Conservation (phyloP, 805 yeast species). For the Suhomyces faveliae region DNA sequence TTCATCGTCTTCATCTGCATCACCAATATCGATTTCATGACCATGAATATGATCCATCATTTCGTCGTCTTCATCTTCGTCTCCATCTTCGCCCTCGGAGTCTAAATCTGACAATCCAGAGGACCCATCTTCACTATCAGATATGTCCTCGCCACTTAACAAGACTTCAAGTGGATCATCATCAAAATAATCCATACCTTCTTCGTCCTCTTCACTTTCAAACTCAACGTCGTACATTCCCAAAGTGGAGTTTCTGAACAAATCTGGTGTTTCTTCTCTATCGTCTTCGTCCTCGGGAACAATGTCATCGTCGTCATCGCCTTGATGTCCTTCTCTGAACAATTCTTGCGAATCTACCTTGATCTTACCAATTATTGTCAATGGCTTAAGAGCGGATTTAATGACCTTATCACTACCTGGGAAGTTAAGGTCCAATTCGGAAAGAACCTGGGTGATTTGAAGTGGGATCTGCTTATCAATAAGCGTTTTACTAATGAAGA, state of each 20-base stretch:
- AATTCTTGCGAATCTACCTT: constrained; percentile 56
- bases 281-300: constrained; percentile 49
- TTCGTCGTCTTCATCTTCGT: constrained; percentile 5
- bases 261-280: constrained; percentile 74
- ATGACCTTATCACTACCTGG: constrained; percentile 63
- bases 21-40: constrained; percentile 23
- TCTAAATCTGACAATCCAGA: constrained; percentile 26
- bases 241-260: constrained; percentile 82
- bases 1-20: constrained; percentile 40
- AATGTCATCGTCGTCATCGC: constrained; percentile 46
- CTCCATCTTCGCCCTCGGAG: constrained; percentile 19
- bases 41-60: constrained; percentile 11
- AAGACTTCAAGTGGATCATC: constrained; percentile 41
- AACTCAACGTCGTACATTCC: constrained; percentile 91
- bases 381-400: constrained; percentile 57
- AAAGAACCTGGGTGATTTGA: constrained; percentile 56
- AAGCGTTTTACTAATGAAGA: constrained; percentile 60
- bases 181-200: constrained; percentile 43
- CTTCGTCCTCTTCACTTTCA: constrained; percentile 58
- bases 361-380: constrained; percentile 55
- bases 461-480: constrained; percentile 64
- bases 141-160: constrained; percentile 31
- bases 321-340: constrained; percentile 51
- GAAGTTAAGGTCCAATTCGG: constrained; percentile 70
- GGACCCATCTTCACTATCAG: constrained; percentile 23